phyloP scores from a whole-genome alignment of 148 eudicot species.

The Agrostemma githago region DNA sequence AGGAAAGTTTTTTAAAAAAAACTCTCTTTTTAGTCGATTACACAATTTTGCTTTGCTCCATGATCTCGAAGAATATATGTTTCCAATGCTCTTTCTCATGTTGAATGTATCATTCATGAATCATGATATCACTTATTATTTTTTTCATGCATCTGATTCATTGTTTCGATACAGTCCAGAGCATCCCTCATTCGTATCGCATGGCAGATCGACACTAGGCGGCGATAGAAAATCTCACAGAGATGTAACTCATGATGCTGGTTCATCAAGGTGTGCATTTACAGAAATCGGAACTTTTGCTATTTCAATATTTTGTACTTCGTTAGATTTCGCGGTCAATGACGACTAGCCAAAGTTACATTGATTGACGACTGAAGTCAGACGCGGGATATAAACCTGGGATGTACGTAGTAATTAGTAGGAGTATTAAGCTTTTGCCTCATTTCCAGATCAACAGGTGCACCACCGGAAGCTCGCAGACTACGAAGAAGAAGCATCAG shows the following conservation, averaged over 20 bases:
- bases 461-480: slow-evolving; percentile 67
- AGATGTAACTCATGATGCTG: slow-evolving; percentile 54
- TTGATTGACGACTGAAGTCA: not conserved
- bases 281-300: not conserved
- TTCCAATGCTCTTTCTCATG: slow-evolving; percentile 12
- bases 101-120: not conserved
- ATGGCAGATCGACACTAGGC: slow-evolving; percentile 87
- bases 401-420: not conserved
- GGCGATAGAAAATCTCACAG: slow-evolving; percentile 66
- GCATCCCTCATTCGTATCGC: slow-evolving; percentile 82
- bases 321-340: not conserved
- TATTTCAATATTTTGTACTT: not conserved
- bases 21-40: not conserved
- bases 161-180: slow-evolving; percentile 61
- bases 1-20: not conserved
- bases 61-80: not conserved
- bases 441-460: slow-evolving; percentile 70
- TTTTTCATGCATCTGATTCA: slow-evolving; percentile 16
- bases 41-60: not conserved
- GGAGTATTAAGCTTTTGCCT: slow-evolving; percentile 3
- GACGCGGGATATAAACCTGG: not conserved
- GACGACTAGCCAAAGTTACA: not conserved
- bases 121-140: not conserved
- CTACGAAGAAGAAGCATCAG: slow-evolving; percentile 90
- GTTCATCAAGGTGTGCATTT: slow-evolving; percentile 63